phyloP scores from a whole-genome alignment of 805 yeast species.

The Wickerhamomyces alni region DNA sequence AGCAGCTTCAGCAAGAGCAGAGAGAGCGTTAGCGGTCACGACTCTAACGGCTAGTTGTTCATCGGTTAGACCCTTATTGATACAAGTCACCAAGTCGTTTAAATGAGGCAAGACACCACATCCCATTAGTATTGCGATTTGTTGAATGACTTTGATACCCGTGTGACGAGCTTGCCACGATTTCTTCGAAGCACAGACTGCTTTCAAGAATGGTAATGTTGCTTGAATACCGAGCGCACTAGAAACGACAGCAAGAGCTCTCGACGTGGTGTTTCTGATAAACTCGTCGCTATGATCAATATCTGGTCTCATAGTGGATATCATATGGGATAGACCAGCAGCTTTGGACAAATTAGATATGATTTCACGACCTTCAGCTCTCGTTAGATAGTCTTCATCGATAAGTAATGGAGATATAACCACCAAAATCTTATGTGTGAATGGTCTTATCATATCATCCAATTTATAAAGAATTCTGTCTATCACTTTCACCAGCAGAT shows the following conservation, averaged over 20 bases:
- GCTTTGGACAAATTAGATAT: slow-evolving; percentile 70
- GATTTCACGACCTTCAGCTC: slow-evolving; percentile 76
- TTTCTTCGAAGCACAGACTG: slow-evolving; percentile 71
- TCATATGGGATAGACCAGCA: slow-evolving; percentile 76
- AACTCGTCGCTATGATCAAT: slow-evolving; percentile 79
- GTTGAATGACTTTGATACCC: slow-evolving; percentile 73
- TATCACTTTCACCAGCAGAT: slow-evolving; percentile 68
- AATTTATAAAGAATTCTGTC: slow-evolving; percentile 63
- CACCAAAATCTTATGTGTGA: slow-evolving; percentile 60
- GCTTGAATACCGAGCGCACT: slow-evolving; percentile 68
- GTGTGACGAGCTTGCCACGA: slow-evolving; percentile 82
- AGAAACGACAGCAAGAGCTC: slow-evolving; percentile 81
- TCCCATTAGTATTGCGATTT: slow-evolving; percentile 63
- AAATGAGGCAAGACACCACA: slow-evolving; percentile 72
- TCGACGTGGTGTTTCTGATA: slow-evolving; percentile 67
- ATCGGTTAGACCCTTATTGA: slow-evolving; percentile 55
- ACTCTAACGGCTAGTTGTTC: slow-evolving; percentile 63
- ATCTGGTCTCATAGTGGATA: slow-evolving; percentile 75
- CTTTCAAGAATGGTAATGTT: slow-evolving; percentile 72
- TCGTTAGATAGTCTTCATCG: slow-evolving; percentile 70
- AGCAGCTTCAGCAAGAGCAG: slow-evolving; percentile 74
- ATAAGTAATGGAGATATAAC: slow-evolving; percentile 76
- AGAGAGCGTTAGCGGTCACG: slow-evolving; percentile 63
- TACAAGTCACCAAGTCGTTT: slow-evolving; percentile 55
- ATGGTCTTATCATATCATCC: slow-evolving; percentile 64